Evolutionary conservation across 2,329 filamentous ascomycete species (phyloP).

Genomic region (Rhynchosporium secalis): DNA sequence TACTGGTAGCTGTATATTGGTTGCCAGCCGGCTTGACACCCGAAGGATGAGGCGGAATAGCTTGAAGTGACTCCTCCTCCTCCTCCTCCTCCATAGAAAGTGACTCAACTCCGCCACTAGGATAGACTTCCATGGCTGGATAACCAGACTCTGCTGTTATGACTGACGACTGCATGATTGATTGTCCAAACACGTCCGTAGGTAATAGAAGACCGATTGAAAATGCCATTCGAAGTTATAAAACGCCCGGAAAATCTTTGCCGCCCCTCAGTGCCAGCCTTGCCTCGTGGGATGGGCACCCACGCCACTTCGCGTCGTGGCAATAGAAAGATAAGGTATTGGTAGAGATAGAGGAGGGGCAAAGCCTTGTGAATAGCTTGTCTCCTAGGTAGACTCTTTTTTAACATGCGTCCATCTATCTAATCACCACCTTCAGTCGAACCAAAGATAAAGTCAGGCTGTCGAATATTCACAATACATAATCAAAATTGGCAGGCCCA

Average conservation of each 20-base stretch:
- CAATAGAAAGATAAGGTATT: not conserved
- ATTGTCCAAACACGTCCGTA: not conserved
- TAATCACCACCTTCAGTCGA: not conserved
- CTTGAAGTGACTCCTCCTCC: slow-evolving; percentile 43
- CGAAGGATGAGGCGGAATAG: slow-evolving; percentile 76
- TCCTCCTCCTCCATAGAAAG: slow-evolving; percentile 39
- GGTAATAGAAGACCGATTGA: not conserved
- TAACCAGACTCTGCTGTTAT: slow-evolving; percentile 25
- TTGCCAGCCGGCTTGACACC: slow-evolving; percentile 88
- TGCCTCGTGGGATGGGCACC: not conserved
- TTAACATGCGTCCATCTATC: not conserved
- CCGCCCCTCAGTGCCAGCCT: not conserved
- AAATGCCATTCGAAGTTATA: not conserved
- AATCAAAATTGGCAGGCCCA: not conserved
- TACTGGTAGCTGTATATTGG: slow-evolving; percentile 64
- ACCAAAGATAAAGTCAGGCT: not conserved
- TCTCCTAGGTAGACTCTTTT: not conserved
- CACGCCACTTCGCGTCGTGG: slow-evolving; percentile 22
- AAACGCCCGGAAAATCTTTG: not conserved
- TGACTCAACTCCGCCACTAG: slow-evolving; percentile 32
- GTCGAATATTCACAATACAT: not conserved
- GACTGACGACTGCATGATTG: slow-evolving; percentile 29
- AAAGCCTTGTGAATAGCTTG: not conserved
- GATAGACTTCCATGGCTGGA: slow-evolving; percentile 21
- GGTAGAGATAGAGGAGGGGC: not conserved